A percentile compares a stretch with the other conserved stretches of the same genome.
Evolutionary conservation across 345 rosid genomes (phyloP).

Genomic region (Abelmoschus esculentus): DNA sequence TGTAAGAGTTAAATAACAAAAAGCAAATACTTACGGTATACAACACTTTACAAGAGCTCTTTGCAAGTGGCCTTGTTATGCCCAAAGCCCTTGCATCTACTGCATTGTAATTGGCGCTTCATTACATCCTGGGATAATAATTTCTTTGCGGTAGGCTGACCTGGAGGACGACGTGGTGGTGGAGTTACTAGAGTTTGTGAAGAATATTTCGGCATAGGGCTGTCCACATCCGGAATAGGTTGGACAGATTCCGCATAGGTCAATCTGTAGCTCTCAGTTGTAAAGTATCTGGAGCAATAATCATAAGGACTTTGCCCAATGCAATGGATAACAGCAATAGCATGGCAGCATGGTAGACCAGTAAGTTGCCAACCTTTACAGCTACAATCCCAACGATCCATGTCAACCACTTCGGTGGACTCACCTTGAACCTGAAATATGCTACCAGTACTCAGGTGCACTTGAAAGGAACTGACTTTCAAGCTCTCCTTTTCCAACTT

Average conservation of each 20-base stretch:
- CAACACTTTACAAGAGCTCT: conserved; percentile 42
- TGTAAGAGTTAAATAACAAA: background rate
- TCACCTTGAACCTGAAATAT: conserved; percentile 82
- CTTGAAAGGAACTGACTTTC: conserved; percentile 45
- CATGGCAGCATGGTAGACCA: conserved; percentile 85
- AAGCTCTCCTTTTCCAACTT: conserved; percentile 59
- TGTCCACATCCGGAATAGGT: conserved; percentile 50
- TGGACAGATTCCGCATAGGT: conserved; percentile 62
- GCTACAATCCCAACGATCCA: conserved; percentile 72
- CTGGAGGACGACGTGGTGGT: conserved; percentile 73
- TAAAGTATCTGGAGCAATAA: conserved; percentile 65
- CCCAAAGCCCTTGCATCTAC: conserved; percentile 93
- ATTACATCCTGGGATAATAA: conserved; percentile 46
- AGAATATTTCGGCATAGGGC: conserved; percentile 31
- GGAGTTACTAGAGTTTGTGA: conserved; percentile 61
- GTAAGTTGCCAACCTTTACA: conserved; percentile 82
- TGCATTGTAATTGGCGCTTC: conserved; percentile 91
- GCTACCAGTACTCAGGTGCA: conserved; percentile 47
- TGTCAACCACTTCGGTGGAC: conserved; percentile 55
- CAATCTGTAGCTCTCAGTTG: conserved; percentile 55
- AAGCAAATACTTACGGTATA: conserved; percentile 17
- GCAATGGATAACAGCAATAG: conserved; percentile 55
- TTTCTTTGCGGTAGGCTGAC: conserved; percentile 77
- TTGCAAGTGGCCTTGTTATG: conserved; percentile 98
- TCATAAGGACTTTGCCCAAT: conserved; percentile 55